phyloP scores from a whole-genome alignment of 2,329 filamentous ascomycete genomes.

The Pyrenochaeta sp. region DNA sequence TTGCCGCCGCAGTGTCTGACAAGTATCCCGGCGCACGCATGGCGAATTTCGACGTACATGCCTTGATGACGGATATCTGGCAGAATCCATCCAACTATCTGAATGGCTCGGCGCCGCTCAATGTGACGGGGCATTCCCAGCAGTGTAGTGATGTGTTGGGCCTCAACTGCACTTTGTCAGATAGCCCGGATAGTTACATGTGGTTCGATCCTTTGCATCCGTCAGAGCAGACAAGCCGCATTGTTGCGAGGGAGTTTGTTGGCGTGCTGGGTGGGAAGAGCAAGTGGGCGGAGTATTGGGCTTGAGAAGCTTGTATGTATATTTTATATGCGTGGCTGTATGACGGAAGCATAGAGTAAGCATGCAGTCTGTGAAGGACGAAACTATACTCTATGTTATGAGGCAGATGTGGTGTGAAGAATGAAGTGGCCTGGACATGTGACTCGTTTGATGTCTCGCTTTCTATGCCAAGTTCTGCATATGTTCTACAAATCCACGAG shows the following conservation, averaged over 20 bases:
- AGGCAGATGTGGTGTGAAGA: too few species aligned
- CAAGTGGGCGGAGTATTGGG: constrained; percentile 57
- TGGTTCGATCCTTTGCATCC: constrained; percentile 82
- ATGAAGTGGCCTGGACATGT: too few species aligned
- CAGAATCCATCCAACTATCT: constrained; percentile 68
- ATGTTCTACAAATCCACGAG: too few species aligned
- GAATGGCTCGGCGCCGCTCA: constrained; percentile 67
- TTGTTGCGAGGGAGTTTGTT: constrained; percentile 66
- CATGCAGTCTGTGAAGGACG: too few species aligned
- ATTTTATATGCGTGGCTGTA: too few species aligned
- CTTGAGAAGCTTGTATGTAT: too few species aligned
- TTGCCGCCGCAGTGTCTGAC: constrained; percentile 52
- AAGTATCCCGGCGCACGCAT: constrained; percentile 66
- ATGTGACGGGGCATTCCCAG: constrained; percentile 68
- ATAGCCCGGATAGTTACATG: constrained; percentile 65
- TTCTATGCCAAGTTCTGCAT: too few species aligned
- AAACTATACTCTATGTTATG: too few species aligned
- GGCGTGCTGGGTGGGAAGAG: constrained; percentile 62
- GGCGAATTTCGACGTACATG: constrained; percentile 73
- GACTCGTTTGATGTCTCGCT: too few species aligned
- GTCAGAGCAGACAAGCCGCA: constrained; percentile 68
- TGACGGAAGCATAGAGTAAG: too few species aligned
- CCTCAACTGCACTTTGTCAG: constrained; percentile 45
- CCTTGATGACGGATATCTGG: constrained; percentile 69
- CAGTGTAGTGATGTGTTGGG: constrained; percentile 61